Percentiles rank a stretch among this genome's conserved stretches.
Evolutionary conservation across 495 filamentous ascomycete genomes (phyloP).

Genomic region (Penicillium samsonianum): DNA sequence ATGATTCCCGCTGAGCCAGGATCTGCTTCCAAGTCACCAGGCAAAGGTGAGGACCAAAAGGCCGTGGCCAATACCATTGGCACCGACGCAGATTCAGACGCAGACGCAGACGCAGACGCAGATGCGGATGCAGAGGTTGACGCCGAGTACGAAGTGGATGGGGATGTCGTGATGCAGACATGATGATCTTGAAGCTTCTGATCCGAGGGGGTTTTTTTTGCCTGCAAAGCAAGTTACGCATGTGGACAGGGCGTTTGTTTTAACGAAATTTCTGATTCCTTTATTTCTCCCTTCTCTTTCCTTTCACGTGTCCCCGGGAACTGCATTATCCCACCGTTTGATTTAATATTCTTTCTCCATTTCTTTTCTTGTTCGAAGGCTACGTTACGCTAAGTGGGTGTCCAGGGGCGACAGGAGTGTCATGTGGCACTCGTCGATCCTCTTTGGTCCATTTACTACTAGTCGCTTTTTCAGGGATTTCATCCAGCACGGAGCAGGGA

Average conservation of each 20-base stretch:
- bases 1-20: slow-evolving; percentile 34
- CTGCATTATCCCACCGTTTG: slow-evolving; percentile 6
- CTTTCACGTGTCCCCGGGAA: slow-evolving; percentile 3
- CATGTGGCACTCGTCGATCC: slow-evolving; percentile 2
- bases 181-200: slow-evolving; percentile 23
- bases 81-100: slow-evolving; percentile 22
- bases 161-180: slow-evolving; percentile 43
- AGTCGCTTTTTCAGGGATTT: slow-evolving; percentile 16
- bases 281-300: slow-evolving; percentile 13
- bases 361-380: not conserved
- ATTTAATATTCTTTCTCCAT: slow-evolving; percentile 16
- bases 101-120: no score
- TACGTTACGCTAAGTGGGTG: slow-evolving; percentile 1
- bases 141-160: slow-evolving; percentile 38
- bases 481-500: slow-evolving; percentile 42
- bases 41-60: slow-evolving; percentile 15
- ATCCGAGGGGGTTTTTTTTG: slow-evolving; percentile 7
- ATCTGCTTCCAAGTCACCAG: slow-evolving; percentile 12
- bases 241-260: slow-evolving; percentile 30
- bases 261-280: slow-evolving; percentile 15
- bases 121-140: slow-evolving; percentile 37
- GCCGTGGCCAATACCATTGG: slow-evolving; percentile 21
- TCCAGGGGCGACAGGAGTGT: not conserved
- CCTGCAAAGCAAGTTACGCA: slow-evolving; percentile 24
- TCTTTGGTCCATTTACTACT: slow-evolving; percentile 7